Conservation (phyloP, 2,329 filamentous ascomycete genomes). For the Elsinoe arachidis region DNA sequence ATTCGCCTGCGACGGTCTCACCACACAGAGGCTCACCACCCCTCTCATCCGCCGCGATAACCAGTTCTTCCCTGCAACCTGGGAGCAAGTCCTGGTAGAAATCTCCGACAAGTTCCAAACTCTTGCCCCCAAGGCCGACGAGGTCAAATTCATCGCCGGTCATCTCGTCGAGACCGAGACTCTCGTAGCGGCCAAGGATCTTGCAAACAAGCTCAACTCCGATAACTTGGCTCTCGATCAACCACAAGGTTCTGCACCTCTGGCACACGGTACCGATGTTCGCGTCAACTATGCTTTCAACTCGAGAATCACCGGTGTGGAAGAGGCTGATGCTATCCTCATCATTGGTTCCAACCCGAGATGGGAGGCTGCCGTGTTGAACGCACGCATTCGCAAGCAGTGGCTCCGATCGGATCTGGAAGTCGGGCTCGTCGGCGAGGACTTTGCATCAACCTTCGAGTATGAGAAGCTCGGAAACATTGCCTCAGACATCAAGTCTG, state of each 20-base stretch:
- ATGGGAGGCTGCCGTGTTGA: slow-evolving; percentile 89
- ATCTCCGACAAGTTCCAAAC: slow-evolving; percentile 72
- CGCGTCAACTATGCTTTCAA: slow-evolving; percentile 96
- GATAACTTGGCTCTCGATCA: slow-evolving; percentile 93
- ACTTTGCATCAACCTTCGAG: slow-evolving; percentile 90
- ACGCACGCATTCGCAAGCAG: slow-evolving; percentile 94
- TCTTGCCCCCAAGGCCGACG: slow-evolving; percentile 75
- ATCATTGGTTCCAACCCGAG: slow-evolving; percentile 92
- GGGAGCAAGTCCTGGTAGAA: slow-evolving; percentile 90
- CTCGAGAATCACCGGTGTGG: slow-evolving; percentile 85
- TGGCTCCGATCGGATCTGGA: slow-evolving; percentile 94
- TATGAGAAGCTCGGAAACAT: slow-evolving; percentile 83
- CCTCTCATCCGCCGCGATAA: slow-evolving; percentile 81
- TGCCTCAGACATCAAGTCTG: slow-evolving; percentile 71
- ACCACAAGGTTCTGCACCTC: slow-evolving; percentile 68
- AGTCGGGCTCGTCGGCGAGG: slow-evolving; percentile 81
- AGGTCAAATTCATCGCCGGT: slow-evolving; percentile 92
- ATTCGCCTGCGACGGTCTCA: slow-evolving; percentile 92
- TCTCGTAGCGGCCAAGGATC: slow-evolving; percentile 90
- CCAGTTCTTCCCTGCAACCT: slow-evolving; percentile 84
- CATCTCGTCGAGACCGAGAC: slow-evolving; percentile 88
- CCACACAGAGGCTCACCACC: slow-evolving; percentile 90
- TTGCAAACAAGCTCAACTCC: slow-evolving; percentile 91
- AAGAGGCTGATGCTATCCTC: slow-evolving; percentile 86
- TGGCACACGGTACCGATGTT: slow-evolving; percentile 88